These are phyloP conservation scores for Calonectria hawksworthii DNA, from an alignment of 2,329 filamentous ascomycete genomes.

Conservation along the genomic window DNA sequence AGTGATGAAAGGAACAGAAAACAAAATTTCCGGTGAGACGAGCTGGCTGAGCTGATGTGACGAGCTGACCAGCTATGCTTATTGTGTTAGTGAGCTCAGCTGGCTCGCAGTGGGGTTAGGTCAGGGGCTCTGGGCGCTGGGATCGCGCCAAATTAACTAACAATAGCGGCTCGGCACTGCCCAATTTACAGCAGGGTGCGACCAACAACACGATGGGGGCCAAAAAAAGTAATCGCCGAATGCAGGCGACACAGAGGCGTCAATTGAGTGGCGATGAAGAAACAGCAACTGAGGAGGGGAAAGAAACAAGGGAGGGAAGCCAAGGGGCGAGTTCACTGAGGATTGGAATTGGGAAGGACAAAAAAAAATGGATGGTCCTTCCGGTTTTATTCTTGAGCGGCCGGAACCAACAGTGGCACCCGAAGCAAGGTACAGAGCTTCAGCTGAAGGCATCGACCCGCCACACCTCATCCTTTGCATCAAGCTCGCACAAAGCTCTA, in stretches of 20 bases:
- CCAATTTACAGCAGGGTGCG: conserved; percentile 9
- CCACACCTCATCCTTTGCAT: conserved; percentile 8
- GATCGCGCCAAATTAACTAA: conserved; percentile 27
- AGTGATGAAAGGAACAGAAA: background rate
- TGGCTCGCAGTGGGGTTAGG: conserved; percentile 16
- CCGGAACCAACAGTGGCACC: background rate
- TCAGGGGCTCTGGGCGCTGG: conserved; percentile 37
- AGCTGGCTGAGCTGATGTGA: conserved; percentile 13
- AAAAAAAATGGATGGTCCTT: conserved; percentile 11
- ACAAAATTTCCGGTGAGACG: conserved; percentile 15
- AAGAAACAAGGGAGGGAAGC: background rate
- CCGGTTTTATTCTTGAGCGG: conserved; percentile 21
- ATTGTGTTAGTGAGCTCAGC: conserved; percentile 31
- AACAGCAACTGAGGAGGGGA: conserved; percentile 4
- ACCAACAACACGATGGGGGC: conserved; percentile 34
- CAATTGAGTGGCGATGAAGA: conserved; percentile 21
- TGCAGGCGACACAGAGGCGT: conserved; percentile 25
- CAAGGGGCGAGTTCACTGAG: background rate
- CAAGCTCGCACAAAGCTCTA: conserved; percentile 30
- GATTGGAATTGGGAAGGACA: conserved; percentile 14
- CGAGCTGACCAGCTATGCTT: conserved; percentile 3
- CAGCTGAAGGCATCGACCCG: conserved; percentile 22
- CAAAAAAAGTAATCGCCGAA: conserved; percentile 45
- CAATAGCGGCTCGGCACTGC: conserved; percentile 20
- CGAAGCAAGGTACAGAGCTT: background rate